These are phyloP conservation scores for Schizophyllum commune DNA, from an alignment of 1,284 basidiomycete genomes.

Conservation along the genomic window DNA sequence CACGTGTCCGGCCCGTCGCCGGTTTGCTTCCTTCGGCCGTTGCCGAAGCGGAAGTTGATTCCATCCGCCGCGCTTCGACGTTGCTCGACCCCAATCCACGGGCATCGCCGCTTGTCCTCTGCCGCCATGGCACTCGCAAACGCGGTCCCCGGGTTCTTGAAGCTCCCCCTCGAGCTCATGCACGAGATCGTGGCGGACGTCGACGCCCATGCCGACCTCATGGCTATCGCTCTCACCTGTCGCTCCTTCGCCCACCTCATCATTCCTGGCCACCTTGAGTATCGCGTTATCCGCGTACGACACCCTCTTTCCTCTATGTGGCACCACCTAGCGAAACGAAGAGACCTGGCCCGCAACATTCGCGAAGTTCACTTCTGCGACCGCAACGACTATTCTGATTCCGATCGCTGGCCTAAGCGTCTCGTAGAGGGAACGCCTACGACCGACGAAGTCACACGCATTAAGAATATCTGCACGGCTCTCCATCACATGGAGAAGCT, in stretches of 20 bases:
- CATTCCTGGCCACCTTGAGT: constrained; percentile 39
- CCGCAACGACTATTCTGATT: constrained; percentile 22
- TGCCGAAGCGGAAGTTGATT: too few relatives aligned
- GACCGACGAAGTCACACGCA: constrained; percentile 13
- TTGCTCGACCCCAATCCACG: too few relatives aligned
- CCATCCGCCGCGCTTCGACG: too few relatives aligned
- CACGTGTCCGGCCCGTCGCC: too few relatives aligned
- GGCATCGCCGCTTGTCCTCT: not conserved
- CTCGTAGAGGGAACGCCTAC: constrained; percentile 21
- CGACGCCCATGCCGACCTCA: constrained; percentile 29
- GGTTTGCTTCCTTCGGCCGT: too few relatives aligned
- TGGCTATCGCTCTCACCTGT: constrained; percentile 36
- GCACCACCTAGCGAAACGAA: constrained; percentile 37
- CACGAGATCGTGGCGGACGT: constrained; percentile 37
- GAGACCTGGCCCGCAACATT: constrained; percentile 34
- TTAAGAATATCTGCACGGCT: constrained; percentile 30
- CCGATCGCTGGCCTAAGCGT: constrained; percentile 28
- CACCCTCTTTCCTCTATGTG: constrained; percentile 33
- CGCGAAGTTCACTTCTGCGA: constrained; percentile 33
- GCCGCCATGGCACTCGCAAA: not conserved
- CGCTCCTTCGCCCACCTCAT: constrained; percentile 26
- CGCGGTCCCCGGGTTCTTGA: constrained; percentile 9
- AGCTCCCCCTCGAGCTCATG: constrained; percentile 32
- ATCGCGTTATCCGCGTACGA: constrained; percentile 37
- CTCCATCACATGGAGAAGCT: constrained; percentile 33